Percentiles rank a stretch among this genome's conserved stretches.
phyloP scores from a whole-genome alignment of 495 filamentous ascomycete species.

The Neurospora sp. region DNA sequence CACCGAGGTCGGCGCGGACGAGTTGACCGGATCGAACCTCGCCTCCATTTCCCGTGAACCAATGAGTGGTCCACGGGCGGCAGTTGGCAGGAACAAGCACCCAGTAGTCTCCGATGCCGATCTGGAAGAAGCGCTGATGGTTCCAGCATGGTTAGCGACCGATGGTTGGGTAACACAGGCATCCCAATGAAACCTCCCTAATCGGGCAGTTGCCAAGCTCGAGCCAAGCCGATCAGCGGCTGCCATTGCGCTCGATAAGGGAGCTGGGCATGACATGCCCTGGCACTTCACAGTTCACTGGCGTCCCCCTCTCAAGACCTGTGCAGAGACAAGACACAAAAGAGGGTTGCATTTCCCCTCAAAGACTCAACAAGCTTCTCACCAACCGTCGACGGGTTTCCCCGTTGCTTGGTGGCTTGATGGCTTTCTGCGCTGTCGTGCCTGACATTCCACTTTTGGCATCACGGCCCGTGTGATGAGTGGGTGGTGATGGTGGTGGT shows the following conservation, averaged over 20 bases:
- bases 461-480: not conserved
- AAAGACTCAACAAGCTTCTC: not conserved
- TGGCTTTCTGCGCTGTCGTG: not conserved
- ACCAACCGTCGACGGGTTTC: not conserved
- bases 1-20: not conserved
- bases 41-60: not conserved
- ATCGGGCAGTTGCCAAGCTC: constrained; percentile 15
- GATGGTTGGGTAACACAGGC: not conserved
- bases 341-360: not conserved
- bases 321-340: not conserved
- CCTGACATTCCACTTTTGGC: not conserved
- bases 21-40: not conserved
- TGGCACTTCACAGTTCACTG: not conserved
- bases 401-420: not conserved
- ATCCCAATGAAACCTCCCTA: constrained; percentile 15
- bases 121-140: not conserved
- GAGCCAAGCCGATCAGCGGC: constrained; percentile 1
- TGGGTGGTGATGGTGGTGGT: not conserved
- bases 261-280: not conserved
- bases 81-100: not conserved
- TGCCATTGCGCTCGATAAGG: not conserved
- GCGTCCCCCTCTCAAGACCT: not conserved
- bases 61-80: not conserved
- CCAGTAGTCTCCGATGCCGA: not conserved
- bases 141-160: not conserved